phyloP scores from a whole-genome alignment of 202 grass and related monocot species.

The Elaeis oleifera region DNA sequence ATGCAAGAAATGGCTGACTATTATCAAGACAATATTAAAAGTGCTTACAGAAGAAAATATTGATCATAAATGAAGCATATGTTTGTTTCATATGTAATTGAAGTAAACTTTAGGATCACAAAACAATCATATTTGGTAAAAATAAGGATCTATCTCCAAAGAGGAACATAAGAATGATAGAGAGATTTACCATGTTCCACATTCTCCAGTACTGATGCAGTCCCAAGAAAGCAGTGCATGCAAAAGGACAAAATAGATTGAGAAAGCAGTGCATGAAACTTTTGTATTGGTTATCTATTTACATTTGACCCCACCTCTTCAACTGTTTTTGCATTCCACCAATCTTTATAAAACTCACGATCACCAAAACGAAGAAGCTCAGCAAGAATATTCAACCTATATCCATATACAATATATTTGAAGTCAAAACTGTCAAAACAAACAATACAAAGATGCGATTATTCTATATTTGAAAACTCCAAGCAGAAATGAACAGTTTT shows the following conservation, averaged over 20 bases:
- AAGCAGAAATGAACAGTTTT: no score
- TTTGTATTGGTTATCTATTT: background rate
- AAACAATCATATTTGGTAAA: no score
- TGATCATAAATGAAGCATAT: no score
- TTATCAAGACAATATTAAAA: no score
- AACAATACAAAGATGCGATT: no score
- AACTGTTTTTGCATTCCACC: constrained; percentile 98
- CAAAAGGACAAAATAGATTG: constrained; percentile 22
- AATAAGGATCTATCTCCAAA: no score
- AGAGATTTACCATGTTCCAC: constrained; percentile 93
- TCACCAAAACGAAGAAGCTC: constrained; percentile 87
- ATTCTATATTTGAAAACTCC: no score
- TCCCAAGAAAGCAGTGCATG: constrained; percentile 28
- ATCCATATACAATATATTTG: background rate
- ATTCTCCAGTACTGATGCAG: constrained; percentile 91
- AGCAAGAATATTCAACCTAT: constrained; percentile 90
- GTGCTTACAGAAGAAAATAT: no score
- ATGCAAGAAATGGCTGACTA: no score
- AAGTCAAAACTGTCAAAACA: no score
- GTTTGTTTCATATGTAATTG: no score
- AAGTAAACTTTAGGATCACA: no score
- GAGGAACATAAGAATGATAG: constrained; percentile 13
- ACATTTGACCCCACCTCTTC: constrained; percentile 61
- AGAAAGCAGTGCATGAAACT: background rate
- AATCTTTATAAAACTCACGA: constrained; percentile 99